Evolutionary conservation across 768 basidiomycete species (phyloP), one percentile per base, ranked within the genome.

Genomic region (Suillus decipiens): DNA sequence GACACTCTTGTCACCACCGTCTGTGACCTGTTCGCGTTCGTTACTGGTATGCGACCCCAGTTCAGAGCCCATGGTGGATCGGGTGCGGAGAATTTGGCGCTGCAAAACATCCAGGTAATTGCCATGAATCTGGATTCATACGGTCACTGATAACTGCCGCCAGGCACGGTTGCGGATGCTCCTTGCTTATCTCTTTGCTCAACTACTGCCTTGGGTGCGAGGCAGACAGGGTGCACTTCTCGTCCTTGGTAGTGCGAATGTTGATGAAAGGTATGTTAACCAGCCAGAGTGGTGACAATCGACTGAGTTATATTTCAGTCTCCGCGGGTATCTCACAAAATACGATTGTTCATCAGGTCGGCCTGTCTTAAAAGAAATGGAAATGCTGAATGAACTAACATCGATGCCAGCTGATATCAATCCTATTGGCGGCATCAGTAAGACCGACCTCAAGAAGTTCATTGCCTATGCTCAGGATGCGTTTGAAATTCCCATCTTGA

Each of bases 361-460:
- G 79, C 68, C 34, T 12, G 28, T 55, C 5, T 15, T 3, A 15
- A 45, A 5, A 39, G 14, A 22, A 39, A 11, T 39, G 2, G 14
- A 22, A 39, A 11, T 39, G 2, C 5, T 43, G n/a, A 63, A 0
- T 61, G 37, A 70, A 68, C 60, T 73, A 53, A 64, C 56, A 34
- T 57, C 17, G 12, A 56, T 17, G 36, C 9, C 22, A 89, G 97
- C 97, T 64, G 97, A 99, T 73, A 88, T 99, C 71, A 99, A 99
- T 75, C 97, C 97, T 3, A 99, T 99, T 64, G 97, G 97, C 2
- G 93, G 92, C 0, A 98, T 99, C 73, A 96, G 94, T 74, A 99
- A 99, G 78, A 95, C 95, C 0, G 97, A 99, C 75, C 78, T 99
- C 63, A 99, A 97, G 81, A 89, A 88, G 68, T 99, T 99, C 73